Conservation (phyloP, 192 early-diverging fungal genomes). For the Linnemannia exigua region DNA sequence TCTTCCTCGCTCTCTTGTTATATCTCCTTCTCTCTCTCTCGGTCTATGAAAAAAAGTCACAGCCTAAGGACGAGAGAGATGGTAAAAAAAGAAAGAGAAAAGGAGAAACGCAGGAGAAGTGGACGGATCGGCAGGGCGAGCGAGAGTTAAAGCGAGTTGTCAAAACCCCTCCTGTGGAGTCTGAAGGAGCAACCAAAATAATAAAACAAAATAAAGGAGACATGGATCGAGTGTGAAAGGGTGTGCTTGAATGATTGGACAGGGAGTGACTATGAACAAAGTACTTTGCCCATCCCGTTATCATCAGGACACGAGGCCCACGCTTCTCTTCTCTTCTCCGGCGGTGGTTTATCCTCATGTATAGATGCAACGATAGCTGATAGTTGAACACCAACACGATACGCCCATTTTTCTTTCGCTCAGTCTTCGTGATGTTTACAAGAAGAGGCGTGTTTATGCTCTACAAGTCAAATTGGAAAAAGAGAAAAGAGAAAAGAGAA, state of each 20-base stretch:
- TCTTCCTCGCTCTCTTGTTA: too few species aligned
- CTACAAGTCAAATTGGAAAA: neutral
- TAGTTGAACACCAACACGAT: neutral
- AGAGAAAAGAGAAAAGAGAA: neutral
- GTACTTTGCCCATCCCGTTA: neutral
- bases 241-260: slow-evolving; percentile 1
- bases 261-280: neutral
- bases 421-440: neutral
- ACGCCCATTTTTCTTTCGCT: neutral
- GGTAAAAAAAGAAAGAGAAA: neutral
- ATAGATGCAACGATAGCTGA: neutral
- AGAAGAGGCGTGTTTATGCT: neutral
- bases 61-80: neutral
- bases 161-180: neutral
- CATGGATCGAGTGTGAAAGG: too few species aligned
- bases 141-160: neutral
- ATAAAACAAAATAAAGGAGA: too few species aligned
- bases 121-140: neutral
- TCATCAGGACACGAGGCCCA: neutral
- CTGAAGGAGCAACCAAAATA: neutral
- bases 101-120: neutral
- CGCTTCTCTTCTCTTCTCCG: too few species aligned
- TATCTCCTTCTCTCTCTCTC: too few species aligned
- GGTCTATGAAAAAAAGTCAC: neutral
- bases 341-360: neutral